These are phyloP conservation scores for Pholiota conissans DNA, from an alignment of 768 basidiomycete species.

Conservation along the genomic window DNA sequence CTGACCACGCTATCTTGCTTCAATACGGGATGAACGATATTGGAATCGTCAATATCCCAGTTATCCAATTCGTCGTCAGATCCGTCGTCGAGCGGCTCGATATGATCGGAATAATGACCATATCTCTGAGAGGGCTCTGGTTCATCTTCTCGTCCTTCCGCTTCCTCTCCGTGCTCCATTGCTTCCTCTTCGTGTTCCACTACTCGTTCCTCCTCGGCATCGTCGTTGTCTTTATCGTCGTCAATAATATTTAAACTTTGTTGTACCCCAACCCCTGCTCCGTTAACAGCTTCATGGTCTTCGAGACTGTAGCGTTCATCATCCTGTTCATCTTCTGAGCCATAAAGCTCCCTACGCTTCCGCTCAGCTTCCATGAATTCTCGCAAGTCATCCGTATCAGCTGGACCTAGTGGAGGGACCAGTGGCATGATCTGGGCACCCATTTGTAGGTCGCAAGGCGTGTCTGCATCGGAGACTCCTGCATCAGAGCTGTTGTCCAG, in stretches of 20 bases:
- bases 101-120: neutral
- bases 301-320: neutral
- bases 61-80: slow-evolving; percentile 50
- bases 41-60: slow-evolving; percentile 41
- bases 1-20: slow-evolving; percentile 12
- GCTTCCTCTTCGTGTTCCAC: neutral
- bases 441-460: neutral
- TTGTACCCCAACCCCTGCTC: too few species aligned
- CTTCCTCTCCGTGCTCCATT: slow-evolving; percentile 2
- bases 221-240: slow-evolving; percentile 5
- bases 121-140: neutral
- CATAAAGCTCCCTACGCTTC: slow-evolving; percentile 47
- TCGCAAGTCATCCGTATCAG: slow-evolving; percentile 60
- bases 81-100: slow-evolving; percentile 2
- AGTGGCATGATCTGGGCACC: slow-evolving; percentile 4
- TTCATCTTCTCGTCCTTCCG: slow-evolving; percentile 4
- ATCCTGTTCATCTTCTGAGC: slow-evolving; percentile 33
- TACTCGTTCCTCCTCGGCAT: slow-evolving; percentile 9
- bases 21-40: slow-evolving; percentile 31
- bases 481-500: slow-evolving; percentile 26
- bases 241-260: too few species aligned
- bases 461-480: slow-evolving; percentile 1
- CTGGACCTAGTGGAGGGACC: slow-evolving; percentile 13
- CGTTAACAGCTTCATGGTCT: too few species aligned
- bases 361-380: slow-evolving; percentile 70